phyloP scores from a whole-genome alignment of 202 grass and related monocot genomes.

The Panicum virgatum region DNA sequence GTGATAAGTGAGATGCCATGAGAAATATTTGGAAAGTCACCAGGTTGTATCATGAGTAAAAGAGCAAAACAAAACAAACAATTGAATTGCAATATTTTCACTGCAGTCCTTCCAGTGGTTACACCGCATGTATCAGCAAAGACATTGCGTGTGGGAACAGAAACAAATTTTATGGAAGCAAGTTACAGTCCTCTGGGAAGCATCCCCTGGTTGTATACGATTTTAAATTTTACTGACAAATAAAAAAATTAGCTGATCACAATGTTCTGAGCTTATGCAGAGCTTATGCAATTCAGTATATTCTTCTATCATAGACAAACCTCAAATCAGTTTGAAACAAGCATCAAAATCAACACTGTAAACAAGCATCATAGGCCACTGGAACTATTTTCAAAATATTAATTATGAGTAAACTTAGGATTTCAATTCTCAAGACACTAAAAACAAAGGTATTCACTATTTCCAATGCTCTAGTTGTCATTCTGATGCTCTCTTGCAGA shows the following conservation, averaged over 20 bases:
- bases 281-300: constrained; percentile 11
- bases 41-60: background rate
- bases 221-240: background rate
- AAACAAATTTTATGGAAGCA: constrained; percentile 16
- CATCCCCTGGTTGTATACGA: background rate
- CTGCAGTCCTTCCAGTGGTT: background rate
- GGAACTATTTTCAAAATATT: background rate
- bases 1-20: background rate
- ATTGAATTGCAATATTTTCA: constrained; percentile 13
- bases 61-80: background rate
- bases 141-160: background rate
- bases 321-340: background rate
- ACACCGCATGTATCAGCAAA: background rate
- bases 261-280: background rate
- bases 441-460: constrained; percentile 5
- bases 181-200: background rate
- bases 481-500: constrained; percentile 15
- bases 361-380: too few species aligned
- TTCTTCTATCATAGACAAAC: background rate
- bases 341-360: background rate
- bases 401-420: background rate
- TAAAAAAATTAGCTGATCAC: background rate
- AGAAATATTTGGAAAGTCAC: background rate
- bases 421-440: background rate
- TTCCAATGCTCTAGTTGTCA: constrained; percentile 11